Base-by-base conservation (phyloP, 2,329 filamentous ascomycete genomes). In the Ophiocordyceps unilateralis region DNA sequence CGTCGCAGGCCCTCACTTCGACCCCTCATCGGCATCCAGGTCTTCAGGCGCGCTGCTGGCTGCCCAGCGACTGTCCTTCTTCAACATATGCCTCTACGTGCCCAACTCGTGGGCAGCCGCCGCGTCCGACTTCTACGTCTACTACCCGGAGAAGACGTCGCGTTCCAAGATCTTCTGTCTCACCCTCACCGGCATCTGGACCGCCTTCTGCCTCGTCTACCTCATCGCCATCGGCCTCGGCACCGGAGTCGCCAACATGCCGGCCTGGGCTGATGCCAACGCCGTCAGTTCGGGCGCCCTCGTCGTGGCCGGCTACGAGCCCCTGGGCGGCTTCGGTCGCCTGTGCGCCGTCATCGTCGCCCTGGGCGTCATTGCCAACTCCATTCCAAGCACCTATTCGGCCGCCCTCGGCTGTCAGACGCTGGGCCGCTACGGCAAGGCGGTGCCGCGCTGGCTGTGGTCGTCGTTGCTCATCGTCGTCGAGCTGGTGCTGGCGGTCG, bases 121-220 rank as follows among this genome's bases (percentile, higher is more conserved):
- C 46, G 81, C 83, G 0, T 78, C 81, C 9, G 83, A 89, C 55
- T 89, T 87, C 58, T 85, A 81, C 20, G 81, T 85, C 41, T 88
- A 88, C 59, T 83, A 87, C 52, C 81, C 82, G 0, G 64, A 68
- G 3, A 67, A 61, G 21, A 75, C 76, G 36, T 71, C 72, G 24
- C 69, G 74, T 20, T 57, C 57, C 37, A 76, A 76, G 46, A 67
- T 87, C 46, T 89, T 88, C 59, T 51, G 73, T 46, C 77, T 76
- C 55, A 83, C 82, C 24, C 83, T 78, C 57, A 55, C 65, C 21
- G 84, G 84, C 10, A 66, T 91, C 14, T 72, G 82, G 48, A 42
- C 49, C 3, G 44, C 57, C 1, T 61, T 83, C 48, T 78, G 82
- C 2, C 71, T 89, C 1, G 65, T 82, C 47, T 87, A 89, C 62